Evolutionary conservation across 371 early-diverging fungal species (phyloP), one percentile per base, ranked within the genome.

Genomic region (Chytridium lagenaria): DNA sequence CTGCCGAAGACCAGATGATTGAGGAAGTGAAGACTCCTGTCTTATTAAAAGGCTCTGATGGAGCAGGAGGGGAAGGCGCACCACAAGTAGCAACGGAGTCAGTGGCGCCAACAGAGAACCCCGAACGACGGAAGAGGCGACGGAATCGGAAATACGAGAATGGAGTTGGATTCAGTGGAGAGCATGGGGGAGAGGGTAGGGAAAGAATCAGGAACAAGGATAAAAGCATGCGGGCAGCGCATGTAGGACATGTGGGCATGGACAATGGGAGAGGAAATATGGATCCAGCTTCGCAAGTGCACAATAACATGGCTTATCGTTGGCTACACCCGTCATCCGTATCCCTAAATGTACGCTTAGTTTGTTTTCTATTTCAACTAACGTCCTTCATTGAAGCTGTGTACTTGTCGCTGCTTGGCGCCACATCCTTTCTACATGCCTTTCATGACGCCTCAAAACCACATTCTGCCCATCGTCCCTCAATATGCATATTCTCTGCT

Each of bases 401-500:
- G 5, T 75, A 75, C 49, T 40, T 71, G 15, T 36, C 76, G 2
- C 51, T 75, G 15, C 37, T 71, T 33, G 65, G 49, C 28, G 23
- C 61, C n/a, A 1, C 39, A 72, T 16, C 36, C 66, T 37, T 44
- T 66, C 44, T 44, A 57, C 3, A 36, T 55, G n/a, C 38, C 71
- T 37, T 37, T 67, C 28, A 23, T 34, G 22, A n/a, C 66, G 19
- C 71, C 70, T 39, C 50, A 71, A 19, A 66, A 15, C 66, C 19
- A 16, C 44, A 50, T 59, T 37, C 64, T 67, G 37, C 76, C 72
- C 33, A 38, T 70, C 23, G 16, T 44, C 28, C 34, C 67, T 39
- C 52, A 67, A 39, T 75, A 71, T 44, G n/a, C 71, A 12, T 71
- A 76, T 33, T 76, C 39, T 37, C 33, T 76, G 2, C 69, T 76